Percentiles rank a stretch among this genome's conserved stretches.
Evolutionary conservation across 2,329 filamentous ascomycete species (phyloP).

Genomic region (Clarireedia hainanense): DNA sequence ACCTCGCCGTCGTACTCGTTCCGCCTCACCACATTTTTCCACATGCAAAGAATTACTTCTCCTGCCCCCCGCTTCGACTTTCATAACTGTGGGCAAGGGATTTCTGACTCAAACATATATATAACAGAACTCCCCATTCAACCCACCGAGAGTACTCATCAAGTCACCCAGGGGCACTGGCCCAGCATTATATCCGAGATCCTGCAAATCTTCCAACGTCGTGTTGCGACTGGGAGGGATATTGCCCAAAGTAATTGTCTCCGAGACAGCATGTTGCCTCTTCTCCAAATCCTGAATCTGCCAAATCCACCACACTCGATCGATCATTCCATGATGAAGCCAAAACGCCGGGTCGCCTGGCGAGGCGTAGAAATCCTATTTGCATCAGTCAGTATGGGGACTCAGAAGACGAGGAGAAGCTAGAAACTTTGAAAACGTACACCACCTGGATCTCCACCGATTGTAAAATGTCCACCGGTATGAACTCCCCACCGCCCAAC

Average conservation of each 20-base stretch:
- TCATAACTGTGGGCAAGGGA: background rate
- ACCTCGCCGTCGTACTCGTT: too few species aligned
- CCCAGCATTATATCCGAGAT: constrained; percentile 18
- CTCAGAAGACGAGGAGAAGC: background rate
- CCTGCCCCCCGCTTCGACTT: background rate
- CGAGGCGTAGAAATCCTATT: constrained; percentile 34
- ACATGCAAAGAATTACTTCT: background rate
- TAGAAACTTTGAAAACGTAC: constrained; percentile 21
- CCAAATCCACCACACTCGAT: constrained; percentile 41
- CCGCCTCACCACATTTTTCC: too few species aligned
- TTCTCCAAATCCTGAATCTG: constrained; percentile 36
- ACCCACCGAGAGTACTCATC: constrained; percentile 34
- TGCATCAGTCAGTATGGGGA: background rate
- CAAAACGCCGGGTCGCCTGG: constrained; percentile 38
- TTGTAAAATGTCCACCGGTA: constrained; percentile 34
- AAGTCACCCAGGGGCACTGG: constrained; percentile 29
- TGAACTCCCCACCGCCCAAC: constrained; percentile 31
- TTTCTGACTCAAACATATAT: constrained; percentile 30
- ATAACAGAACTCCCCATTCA: constrained; percentile 33
- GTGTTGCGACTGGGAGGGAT: constrained; percentile 33
- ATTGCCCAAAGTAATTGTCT: constrained; percentile 34
- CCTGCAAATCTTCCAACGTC: constrained; percentile 31
- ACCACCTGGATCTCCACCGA: constrained; percentile 37
- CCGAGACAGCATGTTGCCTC: constrained; percentile 24
- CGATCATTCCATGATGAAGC: constrained; percentile 38